Evolutionary conservation across 2,329 filamentous ascomycete genomes (phyloP).

Genomic region (Alternaria ethzedia): DNA sequence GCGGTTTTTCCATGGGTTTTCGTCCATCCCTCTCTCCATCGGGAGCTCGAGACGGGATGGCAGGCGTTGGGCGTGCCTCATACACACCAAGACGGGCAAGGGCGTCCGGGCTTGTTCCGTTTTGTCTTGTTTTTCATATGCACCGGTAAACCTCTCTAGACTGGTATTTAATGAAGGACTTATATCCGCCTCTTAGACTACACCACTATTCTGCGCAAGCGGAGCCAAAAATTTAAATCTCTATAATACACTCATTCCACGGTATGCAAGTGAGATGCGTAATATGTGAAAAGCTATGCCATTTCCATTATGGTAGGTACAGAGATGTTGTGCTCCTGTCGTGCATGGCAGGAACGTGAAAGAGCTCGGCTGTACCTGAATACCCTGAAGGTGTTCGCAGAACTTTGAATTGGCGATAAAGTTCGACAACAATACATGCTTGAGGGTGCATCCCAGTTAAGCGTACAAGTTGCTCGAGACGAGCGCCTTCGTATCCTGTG

Average conservation of each 20-base stretch:
- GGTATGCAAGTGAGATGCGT: background rate
- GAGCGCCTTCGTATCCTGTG: background rate
- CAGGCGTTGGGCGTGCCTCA: conserved; percentile 43
- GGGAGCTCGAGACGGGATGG: conserved; percentile 25
- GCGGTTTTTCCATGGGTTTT: conserved; percentile 10
- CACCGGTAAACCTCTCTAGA: conserved; percentile 44
- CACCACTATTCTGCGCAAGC: conserved; percentile 36
- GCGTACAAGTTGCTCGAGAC: background rate
- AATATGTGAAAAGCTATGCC: background rate
- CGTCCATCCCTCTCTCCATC: conserved; percentile 18
- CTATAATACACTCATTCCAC: background rate
- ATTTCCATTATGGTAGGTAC: background rate
- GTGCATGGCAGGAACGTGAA: background rate
- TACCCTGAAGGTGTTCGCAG: background rate
- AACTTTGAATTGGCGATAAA: background rate
- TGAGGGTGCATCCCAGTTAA: background rate
- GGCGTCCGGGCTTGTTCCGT: conserved; percentile 36
- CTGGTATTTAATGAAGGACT: conserved; percentile 52
- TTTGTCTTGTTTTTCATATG: conserved; percentile 32
- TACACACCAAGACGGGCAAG: conserved; percentile 36
- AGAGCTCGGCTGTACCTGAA: background rate
- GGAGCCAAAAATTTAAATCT: conserved; percentile 38
- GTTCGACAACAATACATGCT: background rate
- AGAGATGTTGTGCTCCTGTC: background rate
- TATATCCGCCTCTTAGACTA: conserved; percentile 48